phyloP scores from a whole-genome alignment of 2,329 filamentous ascomycete species.

The Xylaria sp. region DNA sequence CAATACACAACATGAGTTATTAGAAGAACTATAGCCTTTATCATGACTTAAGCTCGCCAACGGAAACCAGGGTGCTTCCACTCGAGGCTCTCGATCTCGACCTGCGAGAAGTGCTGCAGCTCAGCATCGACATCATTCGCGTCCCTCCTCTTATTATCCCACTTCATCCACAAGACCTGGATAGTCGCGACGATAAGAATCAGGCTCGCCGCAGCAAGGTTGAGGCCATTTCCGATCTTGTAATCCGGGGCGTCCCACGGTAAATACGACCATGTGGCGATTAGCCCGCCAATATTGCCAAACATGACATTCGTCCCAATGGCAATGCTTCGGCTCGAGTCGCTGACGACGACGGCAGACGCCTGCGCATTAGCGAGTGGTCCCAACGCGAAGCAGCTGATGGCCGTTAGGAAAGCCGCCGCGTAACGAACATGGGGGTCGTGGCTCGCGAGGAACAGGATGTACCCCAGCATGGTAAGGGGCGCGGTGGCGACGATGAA shows the following conservation, averaged over 20 bases:
- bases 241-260: constrained; percentile 72
- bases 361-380: constrained; percentile 74
- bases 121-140: constrained; percentile 61
- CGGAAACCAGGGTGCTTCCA: constrained; percentile 70
- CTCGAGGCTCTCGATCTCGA: constrained; percentile 65
- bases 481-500: constrained; percentile 70
- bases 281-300: constrained; percentile 76
- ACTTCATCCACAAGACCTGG: constrained; percentile 67
- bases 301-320: constrained; percentile 77
- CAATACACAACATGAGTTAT: neutral
- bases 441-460: constrained; percentile 72
- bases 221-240: constrained; percentile 76
- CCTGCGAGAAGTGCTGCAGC: constrained; percentile 59
- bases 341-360: constrained; percentile 76
- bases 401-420: constrained; percentile 75
- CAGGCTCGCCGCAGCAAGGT: constrained; percentile 66
- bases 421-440: constrained; percentile 69
- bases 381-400: constrained; percentile 71
- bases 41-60: constrained; percentile 58
- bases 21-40: neutral
- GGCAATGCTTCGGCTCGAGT: constrained; percentile 73
- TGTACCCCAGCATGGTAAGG: constrained; percentile 74
- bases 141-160: constrained; percentile 67
- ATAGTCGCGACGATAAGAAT: constrained; percentile 61
- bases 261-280: constrained; percentile 73